phyloP scores from a whole-genome alignment of 164 flowering plant genomes.

The Euptelea pleiosperma region DNA sequence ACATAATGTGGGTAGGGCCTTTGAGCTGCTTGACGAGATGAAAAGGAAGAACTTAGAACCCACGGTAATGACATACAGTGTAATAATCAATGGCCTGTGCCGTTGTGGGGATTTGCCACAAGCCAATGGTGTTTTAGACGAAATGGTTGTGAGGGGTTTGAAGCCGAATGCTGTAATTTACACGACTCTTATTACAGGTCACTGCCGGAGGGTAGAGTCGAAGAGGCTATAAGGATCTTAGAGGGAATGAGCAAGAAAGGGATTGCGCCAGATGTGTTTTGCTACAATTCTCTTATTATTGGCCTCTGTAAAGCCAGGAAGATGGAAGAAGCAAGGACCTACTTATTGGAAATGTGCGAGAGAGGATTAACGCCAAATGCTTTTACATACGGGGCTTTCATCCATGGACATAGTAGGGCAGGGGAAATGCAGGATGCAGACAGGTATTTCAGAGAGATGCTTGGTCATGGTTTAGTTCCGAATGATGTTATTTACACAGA shows the following conservation, averaged over 20 bases:
- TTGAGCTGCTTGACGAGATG: conserved; percentile 53
- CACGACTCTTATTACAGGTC: conserved; percentile 48
- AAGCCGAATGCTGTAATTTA: conserved; percentile 51
- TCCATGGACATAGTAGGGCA: conserved; percentile 48
- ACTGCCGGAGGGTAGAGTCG: conserved; percentile 40
- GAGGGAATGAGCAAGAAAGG: conserved; percentile 49
- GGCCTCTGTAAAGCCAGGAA: conserved; percentile 58
- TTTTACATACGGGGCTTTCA: conserved; percentile 63
- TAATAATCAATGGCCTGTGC: conserved; percentile 49
- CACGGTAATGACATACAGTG: conserved; percentile 35
- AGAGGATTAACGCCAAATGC: conserved; percentile 52
- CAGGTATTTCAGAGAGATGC: conserved; percentile 53
- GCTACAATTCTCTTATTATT: conserved; percentile 55
- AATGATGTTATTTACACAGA: conserved; percentile 40
- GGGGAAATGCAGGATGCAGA: conserved; percentile 54
- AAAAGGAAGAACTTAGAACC: conserved; percentile 39
- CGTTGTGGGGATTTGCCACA: conserved; percentile 33
- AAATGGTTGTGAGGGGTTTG: conserved; percentile 39
- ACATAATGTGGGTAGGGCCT: conserved; percentile 32
- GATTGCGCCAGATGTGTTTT: conserved; percentile 59
- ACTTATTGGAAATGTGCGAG: conserved; percentile 45
- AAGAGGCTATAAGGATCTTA: conserved; percentile 43
- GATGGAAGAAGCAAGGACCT: conserved; percentile 54
- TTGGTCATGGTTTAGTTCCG: conserved; percentile 47
- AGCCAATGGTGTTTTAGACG: conserved; percentile 34